phyloP scores from a whole-genome alignment of 495 filamentous ascomycete species.

The Aspergillus ellipticus region DNA sequence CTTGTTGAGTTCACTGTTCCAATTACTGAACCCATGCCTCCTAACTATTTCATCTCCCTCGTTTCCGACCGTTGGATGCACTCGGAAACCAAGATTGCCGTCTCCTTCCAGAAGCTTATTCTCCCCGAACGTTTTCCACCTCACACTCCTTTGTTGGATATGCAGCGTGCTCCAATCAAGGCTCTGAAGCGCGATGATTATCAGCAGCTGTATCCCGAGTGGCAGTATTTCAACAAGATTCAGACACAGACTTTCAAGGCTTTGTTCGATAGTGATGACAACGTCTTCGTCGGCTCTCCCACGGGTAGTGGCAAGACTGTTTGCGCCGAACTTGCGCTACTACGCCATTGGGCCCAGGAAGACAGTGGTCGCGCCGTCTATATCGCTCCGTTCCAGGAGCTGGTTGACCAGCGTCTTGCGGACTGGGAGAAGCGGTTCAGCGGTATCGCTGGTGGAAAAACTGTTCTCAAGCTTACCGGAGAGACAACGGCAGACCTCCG shows the following conservation, averaged over 20 bases:
- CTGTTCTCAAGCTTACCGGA: slow-evolving; percentile 89
- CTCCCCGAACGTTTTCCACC: slow-evolving; percentile 94
- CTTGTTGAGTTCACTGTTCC: slow-evolving; percentile 96
- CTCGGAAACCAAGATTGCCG: slow-evolving; percentile 86
- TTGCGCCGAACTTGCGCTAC: slow-evolving; percentile 88
- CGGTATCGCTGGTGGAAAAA: slow-evolving; percentile 76
- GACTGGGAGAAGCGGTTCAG: slow-evolving; percentile 81
- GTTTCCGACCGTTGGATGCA: slow-evolving; percentile 98
- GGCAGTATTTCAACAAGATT: slow-evolving; percentile 91
- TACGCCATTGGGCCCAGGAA: slow-evolving; percentile 77
- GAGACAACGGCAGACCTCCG: slow-evolving; percentile 91
- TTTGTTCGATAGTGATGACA: slow-evolving; percentile 84
- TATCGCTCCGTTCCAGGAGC: slow-evolving; percentile 92
- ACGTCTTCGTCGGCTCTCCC: slow-evolving; percentile 84
- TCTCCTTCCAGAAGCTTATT: slow-evolving; percentile 91
- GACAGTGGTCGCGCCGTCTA: slow-evolving; percentile 80
- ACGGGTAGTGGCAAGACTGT: slow-evolving; percentile 95
- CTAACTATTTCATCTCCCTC: slow-evolving; percentile 95
- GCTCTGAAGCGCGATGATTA: slow-evolving; percentile 86
- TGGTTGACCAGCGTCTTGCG: slow-evolving; percentile 72
- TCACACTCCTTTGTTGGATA: slow-evolving; percentile 83
- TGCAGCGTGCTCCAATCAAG: slow-evolving; percentile 84
- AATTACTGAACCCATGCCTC: slow-evolving; percentile 95
- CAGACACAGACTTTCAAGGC: slow-evolving; percentile 97
- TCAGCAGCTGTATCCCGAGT: slow-evolving; percentile 74